Evolutionary conservation across 176 grass and related monocot species (phyloP).

Genomic region (Oryza longistaminata): DNA sequence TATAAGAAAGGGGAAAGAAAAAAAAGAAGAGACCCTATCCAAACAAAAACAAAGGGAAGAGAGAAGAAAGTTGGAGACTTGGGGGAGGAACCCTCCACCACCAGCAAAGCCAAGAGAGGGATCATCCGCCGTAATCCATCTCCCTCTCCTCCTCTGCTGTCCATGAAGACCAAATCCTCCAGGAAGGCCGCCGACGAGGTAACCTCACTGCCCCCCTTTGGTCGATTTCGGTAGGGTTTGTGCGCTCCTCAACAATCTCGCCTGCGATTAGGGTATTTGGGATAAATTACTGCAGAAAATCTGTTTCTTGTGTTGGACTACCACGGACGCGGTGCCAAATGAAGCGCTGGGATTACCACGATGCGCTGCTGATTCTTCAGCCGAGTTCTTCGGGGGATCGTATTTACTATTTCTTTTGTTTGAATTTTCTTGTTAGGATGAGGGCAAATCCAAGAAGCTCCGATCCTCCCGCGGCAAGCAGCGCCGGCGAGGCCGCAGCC

Average conservation of each 20-base stretch:
- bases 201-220: not conserved
- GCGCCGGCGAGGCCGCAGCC: slow-evolving; percentile 23
- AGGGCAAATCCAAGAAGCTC: slow-evolving; percentile 37
- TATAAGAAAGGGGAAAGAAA: not conserved
- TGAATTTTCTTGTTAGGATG: slow-evolving; percentile 41
- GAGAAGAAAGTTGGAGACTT: not conserved
- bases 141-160: not conserved
- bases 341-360: not conserved
- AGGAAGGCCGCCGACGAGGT: slow-evolving; percentile 41
- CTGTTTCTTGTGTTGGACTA: no score
- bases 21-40: not conserved
- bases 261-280: slow-evolving; percentile 12
- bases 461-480: slow-evolving; percentile 48
- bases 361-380: not conserved
- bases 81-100: no score
- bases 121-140: not conserved
- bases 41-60: not conserved
- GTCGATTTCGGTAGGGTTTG: not conserved
- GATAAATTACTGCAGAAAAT: not conserved
- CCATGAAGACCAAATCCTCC: slow-evolving; percentile 41
- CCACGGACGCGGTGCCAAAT: not conserved
- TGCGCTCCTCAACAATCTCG: not conserved
- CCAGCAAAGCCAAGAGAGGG: no score
- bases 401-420: not conserved
- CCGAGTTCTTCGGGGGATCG: not conserved